Base-by-base conservation (phyloP, 495 filamentous ascomycete genomes). In the Xylaria cubensis region DNA sequence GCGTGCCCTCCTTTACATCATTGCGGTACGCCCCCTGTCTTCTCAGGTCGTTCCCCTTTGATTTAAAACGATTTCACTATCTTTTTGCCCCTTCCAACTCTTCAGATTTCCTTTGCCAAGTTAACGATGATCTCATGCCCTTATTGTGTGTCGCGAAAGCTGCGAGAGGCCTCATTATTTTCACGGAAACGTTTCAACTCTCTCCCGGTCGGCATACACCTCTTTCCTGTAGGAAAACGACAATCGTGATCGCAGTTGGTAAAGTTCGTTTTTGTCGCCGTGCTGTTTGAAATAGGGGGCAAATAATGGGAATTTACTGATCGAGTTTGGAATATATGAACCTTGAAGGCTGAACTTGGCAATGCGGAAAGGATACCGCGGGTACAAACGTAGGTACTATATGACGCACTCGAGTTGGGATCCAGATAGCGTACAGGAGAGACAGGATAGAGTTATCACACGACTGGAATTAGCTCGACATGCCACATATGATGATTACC, bases 361-460 rank as follows among this genome's bases (percentile, higher is more conserved):
- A 41, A 42, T 48, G 68, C 56, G 68, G 58, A 70, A 70, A 53
- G 8, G 53, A 41, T 62, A 63, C 68, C 68, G 68, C 51, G 24
- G 34, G 15, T 17, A 19, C 51, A 24, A n/a, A 48, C 56, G 17
- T 21, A 21, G 29, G 17, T 19, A 48, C 19, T 17, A 46, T 17
- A 46, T 34, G 42, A 55, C 17, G n/a, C 9, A 53, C 13, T 13
- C 24, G 6, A 12, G 17, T 70, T 19, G 32, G 42, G 2, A 50
- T 32, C 32, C 12, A 36, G 10, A 9, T 56, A 69, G 21, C 9
- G 13, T 13, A 48, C 12, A 5, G n/a, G 32, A 41, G 46, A 12
- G 8, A 32, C 46, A 4, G 29, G 53, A 39, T 17, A 26, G 53
- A 29, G 46, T 29, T 17, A 39, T 34, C 17, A 32, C 19, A 4